Conservation (phyloP, 1,139 yeast genomes). For the Ashbya aceris region DNA sequence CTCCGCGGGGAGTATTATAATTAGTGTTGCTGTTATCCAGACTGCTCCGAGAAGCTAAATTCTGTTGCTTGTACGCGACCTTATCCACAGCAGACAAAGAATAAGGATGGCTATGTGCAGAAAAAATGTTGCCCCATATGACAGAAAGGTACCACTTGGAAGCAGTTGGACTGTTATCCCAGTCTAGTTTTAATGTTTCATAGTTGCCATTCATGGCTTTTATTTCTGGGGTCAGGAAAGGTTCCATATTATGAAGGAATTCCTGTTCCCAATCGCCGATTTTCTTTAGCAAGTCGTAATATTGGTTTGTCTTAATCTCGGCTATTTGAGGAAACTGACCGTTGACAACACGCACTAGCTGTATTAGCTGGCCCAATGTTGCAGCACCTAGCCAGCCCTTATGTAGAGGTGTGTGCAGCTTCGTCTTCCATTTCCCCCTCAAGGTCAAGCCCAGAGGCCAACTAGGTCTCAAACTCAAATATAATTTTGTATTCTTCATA, state of each 20-base stretch:
- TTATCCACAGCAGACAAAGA: slow-evolving; percentile 1
- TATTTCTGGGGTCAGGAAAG: slow-evolving; percentile 1
- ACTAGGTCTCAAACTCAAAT: slow-evolving; percentile 25
- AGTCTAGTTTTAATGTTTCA: slow-evolving; percentile 3
- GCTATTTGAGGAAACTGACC: slow-evolving; percentile 33
- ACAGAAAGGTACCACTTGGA: slow-evolving; percentile 8
- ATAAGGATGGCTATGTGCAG: slow-evolving; percentile 25
- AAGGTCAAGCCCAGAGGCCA: slow-evolving; percentile 57
- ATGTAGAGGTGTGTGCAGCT: slow-evolving; percentile 40
- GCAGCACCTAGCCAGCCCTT: slow-evolving; percentile 55
- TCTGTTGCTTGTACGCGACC: slow-evolving; percentile 1
- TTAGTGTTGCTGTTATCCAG: neutral
- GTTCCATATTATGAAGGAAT: slow-evolving; percentile 1
- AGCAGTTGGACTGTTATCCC: slow-evolving; percentile 5
- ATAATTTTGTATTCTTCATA: slow-evolving; percentile 13
- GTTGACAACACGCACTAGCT: slow-evolving; percentile 34
- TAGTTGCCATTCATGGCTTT: neutral
- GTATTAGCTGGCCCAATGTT: slow-evolving; percentile 39
- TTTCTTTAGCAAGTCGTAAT: slow-evolving; percentile 9
- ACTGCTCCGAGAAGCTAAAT: neutral
- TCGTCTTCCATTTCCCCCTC: slow-evolving; percentile 50
- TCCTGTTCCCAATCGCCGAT: slow-evolving; percentile 25
- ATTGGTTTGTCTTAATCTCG: slow-evolving; percentile 30
- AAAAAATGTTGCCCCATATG: slow-evolving; percentile 53
- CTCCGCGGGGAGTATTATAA: neutral